Conservation (phyloP, 495 filamentous ascomycete species). For the Thozetella sp. region DNA sequence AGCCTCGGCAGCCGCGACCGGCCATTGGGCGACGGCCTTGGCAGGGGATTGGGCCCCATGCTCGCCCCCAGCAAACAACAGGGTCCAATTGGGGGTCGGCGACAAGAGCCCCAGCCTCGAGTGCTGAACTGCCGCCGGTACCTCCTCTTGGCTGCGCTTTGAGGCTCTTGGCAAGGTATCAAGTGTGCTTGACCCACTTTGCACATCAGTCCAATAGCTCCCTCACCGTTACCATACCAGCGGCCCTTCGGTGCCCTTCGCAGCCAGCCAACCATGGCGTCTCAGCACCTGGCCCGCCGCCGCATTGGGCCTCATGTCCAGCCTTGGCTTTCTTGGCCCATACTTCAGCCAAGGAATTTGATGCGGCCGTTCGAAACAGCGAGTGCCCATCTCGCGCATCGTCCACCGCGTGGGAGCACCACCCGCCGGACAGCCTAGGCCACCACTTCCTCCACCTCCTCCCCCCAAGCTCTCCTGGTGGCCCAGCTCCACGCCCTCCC, state of each 20-base stretch:
- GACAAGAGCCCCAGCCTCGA: not conserved
- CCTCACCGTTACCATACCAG: constrained; percentile 12
- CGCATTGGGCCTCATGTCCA: constrained; percentile 15
- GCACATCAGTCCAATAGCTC: constrained; percentile 20
- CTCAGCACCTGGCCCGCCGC: too few relatives aligned
- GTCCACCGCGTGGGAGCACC: constrained; percentile 14
- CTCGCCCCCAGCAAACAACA: not conserved
- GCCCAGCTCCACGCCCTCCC: constrained; percentile 12
- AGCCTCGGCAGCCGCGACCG: not conserved
- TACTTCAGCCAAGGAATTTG: constrained; percentile 25
- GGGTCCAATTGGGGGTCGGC: not conserved
- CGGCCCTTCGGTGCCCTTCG: not conserved
- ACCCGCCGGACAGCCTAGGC: too few relatives aligned
- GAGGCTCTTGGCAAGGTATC: constrained; percentile 37
- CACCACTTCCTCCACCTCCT: too few relatives aligned
- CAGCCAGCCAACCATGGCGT: not conserved
- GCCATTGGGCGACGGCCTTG: not conserved
- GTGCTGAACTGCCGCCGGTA: not conserved
- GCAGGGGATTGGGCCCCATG: not conserved
- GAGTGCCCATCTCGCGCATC: constrained; percentile 11
- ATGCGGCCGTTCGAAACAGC: not conserved
- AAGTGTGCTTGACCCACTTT: constrained; percentile 30
- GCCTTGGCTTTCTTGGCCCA: constrained; percentile 26
- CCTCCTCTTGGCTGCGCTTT: constrained; percentile 2
- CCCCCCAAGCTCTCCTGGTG: too few relatives aligned